Evolutionary conservation across 805 yeast genomes (phyloP).

Genomic region (Yamadazyma endophytica): DNA sequence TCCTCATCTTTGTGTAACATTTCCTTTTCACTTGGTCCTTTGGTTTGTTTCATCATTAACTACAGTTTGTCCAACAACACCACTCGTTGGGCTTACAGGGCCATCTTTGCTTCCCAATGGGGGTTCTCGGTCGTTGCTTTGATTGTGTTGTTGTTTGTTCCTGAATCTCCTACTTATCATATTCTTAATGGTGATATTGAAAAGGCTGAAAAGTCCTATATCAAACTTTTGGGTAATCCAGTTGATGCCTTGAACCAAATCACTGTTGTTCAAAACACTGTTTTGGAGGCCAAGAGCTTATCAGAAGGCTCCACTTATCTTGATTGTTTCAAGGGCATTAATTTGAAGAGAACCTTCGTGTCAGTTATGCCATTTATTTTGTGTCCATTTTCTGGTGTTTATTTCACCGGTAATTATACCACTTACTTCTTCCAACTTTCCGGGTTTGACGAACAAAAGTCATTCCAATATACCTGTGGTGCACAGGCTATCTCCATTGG

Average conservation of each 20-base stretch:
- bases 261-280: slow-evolving; percentile 6
- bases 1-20: slow-evolving; percentile 5
- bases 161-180: slow-evolving; percentile 42
- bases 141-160: slow-evolving; percentile 25
- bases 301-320: slow-evolving; percentile 9
- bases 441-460: slow-evolving; percentile 3
- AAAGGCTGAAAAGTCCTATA: slow-evolving; percentile 12
- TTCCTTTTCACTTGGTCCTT: slow-evolving; percentile 8
- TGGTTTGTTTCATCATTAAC: slow-evolving; percentile 5
- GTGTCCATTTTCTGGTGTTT: slow-evolving; percentile 8
- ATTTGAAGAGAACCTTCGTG: slow-evolving; percentile 7
- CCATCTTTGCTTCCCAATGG: slow-evolving; percentile 8
- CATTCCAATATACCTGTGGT: slow-evolving; percentile 7
- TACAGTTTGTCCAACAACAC: background rate
- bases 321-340: slow-evolving; percentile 9
- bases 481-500: slow-evolving; percentile 6
- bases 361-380: slow-evolving; percentile 5
- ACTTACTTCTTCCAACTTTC: slow-evolving; percentile 10
- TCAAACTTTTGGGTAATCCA: slow-evolving; percentile 2
- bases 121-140: slow-evolving; percentile 4
- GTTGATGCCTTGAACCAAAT: slow-evolving; percentile 3
- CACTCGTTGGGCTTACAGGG: slow-evolving; percentile 4
- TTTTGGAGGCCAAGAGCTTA: slow-evolving; percentile 10
- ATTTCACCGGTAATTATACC: slow-evolving; percentile 6
- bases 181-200: slow-evolving; percentile 21